Evolutionary conservation across 768 basidiomycete genomes (phyloP).

Genomic region (Atractiella rhizophila): DNA sequence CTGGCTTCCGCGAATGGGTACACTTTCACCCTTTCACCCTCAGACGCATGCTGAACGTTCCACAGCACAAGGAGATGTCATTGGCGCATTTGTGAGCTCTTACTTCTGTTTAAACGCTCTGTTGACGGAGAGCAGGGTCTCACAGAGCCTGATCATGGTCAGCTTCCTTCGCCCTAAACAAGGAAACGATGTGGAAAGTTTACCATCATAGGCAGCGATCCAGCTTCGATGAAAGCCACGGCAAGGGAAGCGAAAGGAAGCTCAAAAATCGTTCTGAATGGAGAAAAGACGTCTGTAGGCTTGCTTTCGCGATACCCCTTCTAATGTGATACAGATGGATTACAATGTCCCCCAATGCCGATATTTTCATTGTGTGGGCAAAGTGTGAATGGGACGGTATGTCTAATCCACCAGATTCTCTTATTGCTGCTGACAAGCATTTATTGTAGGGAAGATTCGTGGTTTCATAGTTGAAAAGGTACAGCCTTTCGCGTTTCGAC

Average conservation of each 20-base stretch:
- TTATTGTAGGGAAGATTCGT: slow-evolving; percentile 62
- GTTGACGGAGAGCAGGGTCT: slow-evolving; percentile 48
- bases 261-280: slow-evolving; percentile 53
- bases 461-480: too few species aligned
- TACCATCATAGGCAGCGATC: too few species aligned
- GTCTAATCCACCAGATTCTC: too few species aligned
- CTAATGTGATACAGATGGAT: too few species aligned
- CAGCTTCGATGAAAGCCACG: slow-evolving; percentile 86
- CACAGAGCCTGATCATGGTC: slow-evolving; percentile 90
- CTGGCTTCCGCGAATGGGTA: slow-evolving; percentile 61
- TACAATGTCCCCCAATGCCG: slow-evolving; percentile 34
- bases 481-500: too few species aligned
- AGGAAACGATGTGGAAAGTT: too few species aligned
- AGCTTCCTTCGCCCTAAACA: too few species aligned
- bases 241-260: slow-evolving; percentile 54
- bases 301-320: too few species aligned
- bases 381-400: slow-evolving; percentile 80
- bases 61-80: slow-evolving; percentile 53
- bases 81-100: slow-evolving; percentile 59
- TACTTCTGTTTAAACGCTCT: background rate
- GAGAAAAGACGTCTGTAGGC: slow-evolving; percentile 87
- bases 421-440: too few species aligned
- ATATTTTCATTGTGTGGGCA: slow-evolving; percentile 83
- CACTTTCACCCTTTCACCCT: too few species aligned
- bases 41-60: too few species aligned